Base-by-base conservation (phyloP, 768 basidiomycete genomes). In the Cystofilobasidium ferigula region DNA sequence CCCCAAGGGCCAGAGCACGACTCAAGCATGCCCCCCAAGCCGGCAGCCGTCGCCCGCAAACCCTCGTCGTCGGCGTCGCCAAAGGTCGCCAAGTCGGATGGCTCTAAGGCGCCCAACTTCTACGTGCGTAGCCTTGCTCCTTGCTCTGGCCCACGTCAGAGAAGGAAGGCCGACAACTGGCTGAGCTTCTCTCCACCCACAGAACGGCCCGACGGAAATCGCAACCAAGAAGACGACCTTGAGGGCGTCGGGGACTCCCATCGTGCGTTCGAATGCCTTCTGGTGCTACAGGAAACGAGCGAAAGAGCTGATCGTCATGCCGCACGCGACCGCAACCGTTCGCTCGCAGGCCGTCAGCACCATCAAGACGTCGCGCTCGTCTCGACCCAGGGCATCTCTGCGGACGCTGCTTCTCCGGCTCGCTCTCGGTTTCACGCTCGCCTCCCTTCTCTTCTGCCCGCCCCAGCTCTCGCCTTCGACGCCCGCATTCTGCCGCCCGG, bases 401-500 rank as follows among this genome's bases (percentile, higher is more conserved):
- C 10, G 30, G 16, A 53, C 36, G 16, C 48, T 60, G 32, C 45
- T 56, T n/a, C 30, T 51, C 24, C 47, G 58, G 28, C 20, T 16
- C 63, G 57, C 72, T 48, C 30, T 75, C 35, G n/a, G 64, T 59
- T 62, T 72, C 38, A 71, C 71, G 10, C 62, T 74, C 26, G 56
- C 70, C 51, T 74, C 74, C 13, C 72, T 71, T 54, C 67, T 75
- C 51, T 57, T 72, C 53, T 75, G 74, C 60, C 73, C 74, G 4
- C 71, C 71, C 7, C 71, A 72, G 2, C 30, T 63, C 7, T 43
- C 63, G 13, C 60, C 71, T 8, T 67, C 67, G 2, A 71, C 71
- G 0, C 57, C 69, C 20, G 69, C 71, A 9, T 58, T 75, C 24
- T 75, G 74, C 58, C 72, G 72, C 58, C 74, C 74, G 22, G 58